Percentiles rank a stretch among this genome's conserved stretches.
phyloP scores from a whole-genome alignment of 2,329 filamentous ascomycete genomes.

The Colletotrichum karsti region DNA sequence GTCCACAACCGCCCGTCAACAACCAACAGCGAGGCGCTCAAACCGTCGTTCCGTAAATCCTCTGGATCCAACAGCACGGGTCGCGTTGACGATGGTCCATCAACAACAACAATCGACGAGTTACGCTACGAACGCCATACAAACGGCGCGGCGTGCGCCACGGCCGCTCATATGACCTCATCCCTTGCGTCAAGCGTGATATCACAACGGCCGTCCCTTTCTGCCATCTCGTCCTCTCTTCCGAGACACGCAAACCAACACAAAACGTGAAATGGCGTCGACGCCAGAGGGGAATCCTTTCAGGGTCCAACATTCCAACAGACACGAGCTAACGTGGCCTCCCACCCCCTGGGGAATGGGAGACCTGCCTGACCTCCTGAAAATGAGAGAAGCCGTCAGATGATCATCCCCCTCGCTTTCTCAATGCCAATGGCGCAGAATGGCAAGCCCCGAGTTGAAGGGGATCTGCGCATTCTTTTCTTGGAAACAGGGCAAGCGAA shows the following conservation, averaged over 20 bases:
- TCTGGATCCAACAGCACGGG: neutral
- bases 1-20: neutral
- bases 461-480: constrained; percentile 17
- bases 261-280: constrained; percentile 2
- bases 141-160: neutral
- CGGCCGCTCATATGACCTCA: constrained; percentile 14
- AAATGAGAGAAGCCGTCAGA: no score
- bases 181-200: constrained; percentile 20
- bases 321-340: neutral
- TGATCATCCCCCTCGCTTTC: neutral
- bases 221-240: neutral
- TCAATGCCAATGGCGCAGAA: neutral
- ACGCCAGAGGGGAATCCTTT: neutral
- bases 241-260: constrained; percentile 7
- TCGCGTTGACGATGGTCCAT: neutral
- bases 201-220: constrained; percentile 2
- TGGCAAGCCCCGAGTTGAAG: neutral
- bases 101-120: neutral
- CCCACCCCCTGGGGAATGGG: neutral
- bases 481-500: neutral
- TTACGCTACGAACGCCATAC: neutral
- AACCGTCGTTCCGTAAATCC: constrained; percentile 8
- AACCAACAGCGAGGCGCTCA: constrained; percentile 1
- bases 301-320: constrained; percentile 13
- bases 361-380: no score